These are phyloP conservation scores for Tetraselmis striata DNA, from an alignment of 139 green algal genomes.

Conservation along the genomic window DNA sequence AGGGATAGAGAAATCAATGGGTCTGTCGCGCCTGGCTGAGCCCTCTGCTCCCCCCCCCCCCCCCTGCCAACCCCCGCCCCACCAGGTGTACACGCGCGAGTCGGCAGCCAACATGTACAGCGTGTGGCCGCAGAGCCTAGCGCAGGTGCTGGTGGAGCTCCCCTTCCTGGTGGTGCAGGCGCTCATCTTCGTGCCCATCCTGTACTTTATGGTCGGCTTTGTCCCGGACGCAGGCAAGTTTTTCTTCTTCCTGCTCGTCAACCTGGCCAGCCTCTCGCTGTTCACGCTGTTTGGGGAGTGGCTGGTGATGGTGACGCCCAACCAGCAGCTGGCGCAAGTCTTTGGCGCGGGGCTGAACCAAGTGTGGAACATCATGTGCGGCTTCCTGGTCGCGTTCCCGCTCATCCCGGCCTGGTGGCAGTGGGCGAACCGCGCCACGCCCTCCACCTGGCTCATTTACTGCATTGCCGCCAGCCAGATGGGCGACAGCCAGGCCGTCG, in stretches of 20 bases:
- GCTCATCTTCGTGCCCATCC: slow-evolving; percentile 47
- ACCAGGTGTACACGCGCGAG: slow-evolving; percentile 19
- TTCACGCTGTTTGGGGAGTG: slow-evolving; percentile 15
- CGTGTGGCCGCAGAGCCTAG: slow-evolving; percentile 26
- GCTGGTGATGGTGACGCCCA: slow-evolving; percentile 26
- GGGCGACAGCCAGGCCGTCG: slow-evolving; percentile 17
- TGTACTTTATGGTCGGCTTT: slow-evolving; percentile 50
- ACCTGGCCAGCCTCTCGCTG: background rate
- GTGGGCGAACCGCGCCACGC: slow-evolving; percentile 25
- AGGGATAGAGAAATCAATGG: too few relatives aligned
- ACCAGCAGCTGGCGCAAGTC: slow-evolving; percentile 12
- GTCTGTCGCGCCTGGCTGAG: too few relatives aligned
- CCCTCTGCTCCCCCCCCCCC: too few relatives aligned
- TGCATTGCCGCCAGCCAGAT: slow-evolving; percentile 23
- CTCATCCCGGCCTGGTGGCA: slow-evolving; percentile 23
- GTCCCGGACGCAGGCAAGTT: slow-evolving; percentile 29
- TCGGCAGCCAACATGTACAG: slow-evolving; percentile 18
- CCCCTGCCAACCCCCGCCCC: background rate
- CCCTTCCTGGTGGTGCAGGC: slow-evolving; percentile 40
- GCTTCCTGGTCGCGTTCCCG: slow-evolving; percentile 24
- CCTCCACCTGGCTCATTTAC: slow-evolving; percentile 25
- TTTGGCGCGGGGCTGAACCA: slow-evolving; percentile 3
- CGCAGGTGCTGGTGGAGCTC: slow-evolving; percentile 40
- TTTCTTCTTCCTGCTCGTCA: slow-evolving; percentile 40
- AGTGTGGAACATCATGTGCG: slow-evolving; percentile 18